Base-by-base conservation (phyloP, 2,329 filamentous ascomycete genomes). In the Juglanconis oblonga region DNA sequence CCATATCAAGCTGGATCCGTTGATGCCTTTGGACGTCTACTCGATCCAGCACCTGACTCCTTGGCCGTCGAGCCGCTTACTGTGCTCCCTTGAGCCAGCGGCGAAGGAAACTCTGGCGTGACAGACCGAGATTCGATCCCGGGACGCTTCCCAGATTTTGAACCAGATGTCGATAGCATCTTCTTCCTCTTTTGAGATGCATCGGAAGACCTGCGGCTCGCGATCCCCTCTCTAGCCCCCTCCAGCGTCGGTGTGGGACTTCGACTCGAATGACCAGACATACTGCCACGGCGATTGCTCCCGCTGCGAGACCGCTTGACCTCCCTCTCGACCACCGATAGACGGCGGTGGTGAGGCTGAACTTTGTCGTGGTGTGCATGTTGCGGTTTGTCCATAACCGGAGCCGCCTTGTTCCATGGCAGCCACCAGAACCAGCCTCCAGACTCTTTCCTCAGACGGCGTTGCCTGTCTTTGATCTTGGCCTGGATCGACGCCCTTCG, bases 401-500 rank as follows among this genome's bases (percentile, higher is more conserved):
- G 45, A 24, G 45, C 74, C 67, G 67, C 75, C 80, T 79, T 82
- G 38, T 83, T 77, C 82, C 89, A 91, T 0, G 91, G 90, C 1
- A 91, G 85, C 89, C 93, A 96, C 92, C 92, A 96, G 40, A 96
- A 78, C 87, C 88, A 90, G 29, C 88, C 85, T 55, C 88, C 86
- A 63, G 87, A 81, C 67, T 87, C 79, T 68, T 85, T 86, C 11
- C 88, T 87, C 44, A 91, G 76, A 62, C 88, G 86, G 17, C 83
- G 81, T 67, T 93, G 87, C 36, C 85, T 83, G 55, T 86, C 82
- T 64, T 87, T 84, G 53, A 97, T 78, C 70, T 90, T 90, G 48
- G 81, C 71, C 47, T 91, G 83, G 31, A 97, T 78, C 59, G 90
- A 77, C 3, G 88, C 84, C 11, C 95, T 87, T 2, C 94, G 87